Conservation (phyloP, 2,329 filamentous ascomycete species). For the Exophiala alcalophila region DNA sequence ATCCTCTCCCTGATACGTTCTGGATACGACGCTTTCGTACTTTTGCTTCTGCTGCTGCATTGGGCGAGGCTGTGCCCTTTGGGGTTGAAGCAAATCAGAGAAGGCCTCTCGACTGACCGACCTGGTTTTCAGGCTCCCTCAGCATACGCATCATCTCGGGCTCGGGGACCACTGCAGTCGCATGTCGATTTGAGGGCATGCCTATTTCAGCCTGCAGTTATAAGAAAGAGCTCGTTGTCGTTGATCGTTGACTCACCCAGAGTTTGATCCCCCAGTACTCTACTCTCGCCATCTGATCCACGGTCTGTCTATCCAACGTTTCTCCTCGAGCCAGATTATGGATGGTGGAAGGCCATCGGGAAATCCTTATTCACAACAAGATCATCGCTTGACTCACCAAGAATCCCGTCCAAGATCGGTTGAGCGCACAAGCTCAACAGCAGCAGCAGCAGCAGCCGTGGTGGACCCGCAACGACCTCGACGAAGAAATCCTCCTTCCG, state of each 20-base stretch:
- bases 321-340: conserved; percentile 10
- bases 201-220: no score
- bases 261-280: no score
- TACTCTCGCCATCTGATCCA: no score
- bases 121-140: conserved; percentile 1
- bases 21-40: conserved; percentile 14
- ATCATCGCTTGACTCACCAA: conserved; percentile 9
- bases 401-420: conserved; percentile 4
- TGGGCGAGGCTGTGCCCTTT: conserved; percentile 18
- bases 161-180: not conserved
- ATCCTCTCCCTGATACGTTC: conserved; percentile 14
- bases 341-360: conserved; percentile 13
- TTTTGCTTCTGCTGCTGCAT: conserved; percentile 22
- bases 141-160: no score
- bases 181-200: no score
- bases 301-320: no score
- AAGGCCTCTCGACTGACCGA: conserved; percentile 6
- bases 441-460: not conserved
- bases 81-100: not conserved
- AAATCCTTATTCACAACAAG: conserved; percentile 8
- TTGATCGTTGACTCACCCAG: no score
- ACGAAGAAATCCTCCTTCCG: conserved; percentile 4
- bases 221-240: not conserved
- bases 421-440: conserved; percentile 2
- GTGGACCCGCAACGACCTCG: not conserved